Evolutionary conservation across 768 basidiomycete species (phyloP).

Genomic region (Roridomyces roridus): DNA sequence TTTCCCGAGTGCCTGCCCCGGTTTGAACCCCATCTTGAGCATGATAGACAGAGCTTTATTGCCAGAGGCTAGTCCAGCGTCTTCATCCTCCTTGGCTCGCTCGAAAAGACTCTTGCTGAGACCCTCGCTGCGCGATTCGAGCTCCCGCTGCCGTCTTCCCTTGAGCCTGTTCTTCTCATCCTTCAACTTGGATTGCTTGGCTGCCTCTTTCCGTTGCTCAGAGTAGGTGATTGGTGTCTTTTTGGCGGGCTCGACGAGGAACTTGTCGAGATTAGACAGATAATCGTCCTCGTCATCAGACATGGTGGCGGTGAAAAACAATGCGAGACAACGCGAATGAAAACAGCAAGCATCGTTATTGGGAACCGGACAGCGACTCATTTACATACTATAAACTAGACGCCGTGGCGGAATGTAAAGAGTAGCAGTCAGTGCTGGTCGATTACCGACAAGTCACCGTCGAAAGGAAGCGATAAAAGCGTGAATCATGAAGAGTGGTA

Average conservation of each 20-base stretch:
- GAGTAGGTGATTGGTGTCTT: conserved; percentile 67
- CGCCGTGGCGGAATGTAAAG: conserved; percentile 34
- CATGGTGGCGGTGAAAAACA: conserved; percentile 47
- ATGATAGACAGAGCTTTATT: conserved; percentile 89
- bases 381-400: conserved; percentile 41
- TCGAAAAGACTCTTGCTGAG: conserved; percentile 84
- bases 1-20: conserved; percentile 78
- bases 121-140: conserved; percentile 79
- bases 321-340: conserved; percentile 3
- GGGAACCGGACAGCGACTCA: conserved; percentile 25
- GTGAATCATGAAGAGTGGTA: conserved; percentile 28
- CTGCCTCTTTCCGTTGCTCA: conserved; percentile 71
- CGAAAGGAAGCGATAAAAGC: conserved; percentile 40
- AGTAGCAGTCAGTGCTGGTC: conserved; percentile 23
- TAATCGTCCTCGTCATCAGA: conserved; percentile 85
- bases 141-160: conserved; percentile 70
- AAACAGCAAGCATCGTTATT: conserved; percentile 27
- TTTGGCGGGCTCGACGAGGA: conserved; percentile 55
- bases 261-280: conserved; percentile 76
- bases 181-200: conserved; percentile 61
- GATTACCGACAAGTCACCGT: conserved; percentile 32
- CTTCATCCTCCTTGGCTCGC: conserved; percentile 69
- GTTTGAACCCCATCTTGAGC: conserved; percentile 94
- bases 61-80: conserved; percentile 52
- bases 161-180: conserved; percentile 73